Percentiles rank a stretch among this genome's conserved stretches.
phyloP scores from a whole-genome alignment of 2,329 filamentous ascomycete genomes.

The Colletotrichum somersetense region DNA sequence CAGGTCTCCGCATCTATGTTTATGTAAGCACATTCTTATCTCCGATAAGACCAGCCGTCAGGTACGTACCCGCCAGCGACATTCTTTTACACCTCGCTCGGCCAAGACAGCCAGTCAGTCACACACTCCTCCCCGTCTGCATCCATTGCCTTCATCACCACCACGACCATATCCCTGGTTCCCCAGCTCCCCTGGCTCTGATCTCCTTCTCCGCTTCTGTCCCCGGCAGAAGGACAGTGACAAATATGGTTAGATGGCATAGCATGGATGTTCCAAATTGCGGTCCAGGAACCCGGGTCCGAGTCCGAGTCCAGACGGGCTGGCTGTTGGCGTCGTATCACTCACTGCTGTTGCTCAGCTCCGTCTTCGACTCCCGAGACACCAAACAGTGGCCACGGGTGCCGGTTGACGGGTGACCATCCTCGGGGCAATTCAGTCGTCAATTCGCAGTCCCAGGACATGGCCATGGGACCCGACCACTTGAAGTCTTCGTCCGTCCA shows the following conservation, averaged over 20 bases:
- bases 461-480: slow-evolving; percentile 23
- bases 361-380: slow-evolving; percentile 37
- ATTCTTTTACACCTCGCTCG: no score
- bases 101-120: not conserved
- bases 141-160: slow-evolving; percentile 1
- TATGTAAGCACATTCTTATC: not conserved
- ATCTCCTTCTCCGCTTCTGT: not conserved
- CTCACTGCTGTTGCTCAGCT: slow-evolving; percentile 12
- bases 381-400: slow-evolving; percentile 34
- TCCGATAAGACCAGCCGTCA: not conserved
- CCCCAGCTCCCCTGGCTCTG: not conserved
- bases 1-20: not conserved
- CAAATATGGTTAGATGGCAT: not conserved
- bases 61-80: not conserved
- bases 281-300: slow-evolving; percentile 23
- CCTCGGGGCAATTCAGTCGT: slow-evolving; percentile 35
- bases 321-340: not conserved
- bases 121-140: slow-evolving; percentile 14
- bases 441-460: slow-evolving; percentile 35
- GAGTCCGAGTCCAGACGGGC: not conserved
- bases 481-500: not conserved
- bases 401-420: slow-evolving; percentile 20
- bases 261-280: not conserved
- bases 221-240: not conserved
- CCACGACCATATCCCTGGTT: not conserved